Base-by-base conservation (phyloP, 768 basidiomycete species). In the Leccinum variicolor region DNA sequence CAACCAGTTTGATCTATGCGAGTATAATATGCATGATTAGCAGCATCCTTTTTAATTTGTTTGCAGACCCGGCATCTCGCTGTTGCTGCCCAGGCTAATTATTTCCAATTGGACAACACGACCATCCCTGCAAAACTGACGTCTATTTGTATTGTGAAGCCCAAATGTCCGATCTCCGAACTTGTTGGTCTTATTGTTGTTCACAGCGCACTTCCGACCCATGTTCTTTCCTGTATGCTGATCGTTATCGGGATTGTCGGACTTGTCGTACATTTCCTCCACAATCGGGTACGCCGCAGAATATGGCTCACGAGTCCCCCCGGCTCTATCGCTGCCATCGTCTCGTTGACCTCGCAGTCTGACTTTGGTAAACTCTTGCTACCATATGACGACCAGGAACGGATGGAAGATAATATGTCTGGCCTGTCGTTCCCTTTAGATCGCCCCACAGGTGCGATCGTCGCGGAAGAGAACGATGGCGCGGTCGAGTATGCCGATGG, bases 301-400 rank as follows among this genome's bases (percentile, higher is more conserved):
- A 65, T 89, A 10, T 77, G 77, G 64, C 71, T 89, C 10, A 75
- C 83, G 1, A 74, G 79, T 25, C 77, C 77, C 14, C 86, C 86
- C 0, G 85, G 86, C 17, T 82, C 78, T 49, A 84, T 89, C 55
- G 87, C 83, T 6, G 69, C 79, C 10, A 74, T 81, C 31, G 73
- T 82, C 9, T 78, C 85, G 4, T 74, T 86, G 54, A 85, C 86
- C 2, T 73, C 82, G 0, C 81, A 76, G 9, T 86, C 84, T 43
- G 85, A 84, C 14, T 85, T 84, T 55, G 85, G 84, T 21, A 77
- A 84, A 41, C 75, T 84, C 13, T 70, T 88, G n/a, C 63, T 79
- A 11, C 85, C 86, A 1, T 84, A 82, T 58, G 85, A 88, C 67
- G 70, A 81, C 55, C 73, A 77, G 41, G 46, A 55, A 26, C 72